Conservation (phyloP, 805 yeast genomes). For the Tetrapisispora phaffii region DNA sequence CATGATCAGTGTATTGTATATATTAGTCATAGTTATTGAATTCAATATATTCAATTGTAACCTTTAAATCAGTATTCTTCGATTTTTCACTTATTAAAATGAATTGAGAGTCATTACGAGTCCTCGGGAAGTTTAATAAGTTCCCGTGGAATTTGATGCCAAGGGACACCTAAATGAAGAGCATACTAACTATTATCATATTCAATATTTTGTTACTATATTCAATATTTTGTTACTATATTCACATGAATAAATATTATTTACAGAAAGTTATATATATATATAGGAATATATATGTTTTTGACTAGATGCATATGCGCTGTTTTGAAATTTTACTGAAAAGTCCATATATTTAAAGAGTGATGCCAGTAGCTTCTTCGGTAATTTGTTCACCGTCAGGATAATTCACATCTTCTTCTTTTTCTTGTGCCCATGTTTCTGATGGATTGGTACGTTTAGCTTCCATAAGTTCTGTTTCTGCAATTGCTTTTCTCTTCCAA, state of each 20-base stretch:
- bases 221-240: neutral
- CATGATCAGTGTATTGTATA: too few relatives aligned
- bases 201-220: too few relatives aligned
- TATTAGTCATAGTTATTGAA: neutral
- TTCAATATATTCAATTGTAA: too few relatives aligned
- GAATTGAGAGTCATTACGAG: neutral
- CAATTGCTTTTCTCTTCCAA: slow-evolving; percentile 66
- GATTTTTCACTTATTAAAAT: too few relatives aligned
- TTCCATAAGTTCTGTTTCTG: slow-evolving; percentile 45
- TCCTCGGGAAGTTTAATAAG: neutral
- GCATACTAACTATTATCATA: too few relatives aligned
- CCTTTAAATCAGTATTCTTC: too few relatives aligned
- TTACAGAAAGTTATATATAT: neutral
- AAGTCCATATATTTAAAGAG: neutral
- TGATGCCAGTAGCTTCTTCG: neutral
- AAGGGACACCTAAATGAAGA: too few relatives aligned
- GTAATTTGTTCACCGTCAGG: neutral
- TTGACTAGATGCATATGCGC: neutral
- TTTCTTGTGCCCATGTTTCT: slow-evolving; percentile 18
- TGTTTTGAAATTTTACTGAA: neutral
- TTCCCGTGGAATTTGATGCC: neutral
- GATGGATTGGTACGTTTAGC: slow-evolving; percentile 36
- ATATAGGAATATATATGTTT: neutral
- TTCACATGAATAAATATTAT: neutral
- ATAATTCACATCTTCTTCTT: slow-evolving; percentile 2